Conservation (phyloP, 306 rosid genomes). For the Calophaca sinica region DNA sequence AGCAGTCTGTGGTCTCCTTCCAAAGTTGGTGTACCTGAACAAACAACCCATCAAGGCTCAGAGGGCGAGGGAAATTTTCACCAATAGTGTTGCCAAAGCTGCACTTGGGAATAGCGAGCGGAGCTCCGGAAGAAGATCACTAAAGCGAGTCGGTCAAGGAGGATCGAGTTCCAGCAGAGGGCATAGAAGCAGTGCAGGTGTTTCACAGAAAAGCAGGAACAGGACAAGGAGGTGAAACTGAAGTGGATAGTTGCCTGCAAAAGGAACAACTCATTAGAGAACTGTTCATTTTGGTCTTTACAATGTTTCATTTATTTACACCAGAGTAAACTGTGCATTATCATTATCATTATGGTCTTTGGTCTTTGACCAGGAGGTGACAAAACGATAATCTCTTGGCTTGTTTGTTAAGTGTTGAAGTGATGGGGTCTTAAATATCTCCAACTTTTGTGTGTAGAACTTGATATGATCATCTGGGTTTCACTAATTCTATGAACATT, state of each 20-base stretch:
- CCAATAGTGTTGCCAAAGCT: slow-evolving; percentile 66
- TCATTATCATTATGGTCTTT: too few species aligned
- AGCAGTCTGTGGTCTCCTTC: slow-evolving; percentile 67
- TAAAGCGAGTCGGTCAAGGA: slow-evolving; percentile 56
- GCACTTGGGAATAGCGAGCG: slow-evolving; percentile 69
- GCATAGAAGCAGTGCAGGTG: slow-evolving; percentile 54
- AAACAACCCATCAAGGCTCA: slow-evolving; percentile 71
- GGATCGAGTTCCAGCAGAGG: slow-evolving; percentile 45
- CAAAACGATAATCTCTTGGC: slow-evolving; percentile 38
- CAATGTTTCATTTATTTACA: slow-evolving; percentile 19
- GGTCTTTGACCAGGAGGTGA: too few species aligned
- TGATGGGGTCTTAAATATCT: slow-evolving; percentile 12
- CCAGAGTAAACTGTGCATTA: too few species aligned
- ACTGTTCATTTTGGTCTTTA: slow-evolving; percentile 12
- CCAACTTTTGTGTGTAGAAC: slow-evolving; percentile 15
- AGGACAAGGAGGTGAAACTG: slow-evolving; percentile 49
- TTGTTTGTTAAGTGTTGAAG: slow-evolving; percentile 49
- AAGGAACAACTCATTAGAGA: slow-evolving; percentile 36
- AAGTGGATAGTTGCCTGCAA: slow-evolving; percentile 14
- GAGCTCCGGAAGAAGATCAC: slow-evolving; percentile 51
- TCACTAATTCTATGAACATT: slow-evolving; percentile 9
- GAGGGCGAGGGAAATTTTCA: slow-evolving; percentile 60
- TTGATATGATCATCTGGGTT: background rate
- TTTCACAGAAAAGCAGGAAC: slow-evolving; percentile 52
- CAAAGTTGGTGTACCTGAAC: slow-evolving; percentile 76